Evolutionary conservation across 2,329 filamentous ascomycete species (phyloP).

Genomic region (Microsporum canis): DNA sequence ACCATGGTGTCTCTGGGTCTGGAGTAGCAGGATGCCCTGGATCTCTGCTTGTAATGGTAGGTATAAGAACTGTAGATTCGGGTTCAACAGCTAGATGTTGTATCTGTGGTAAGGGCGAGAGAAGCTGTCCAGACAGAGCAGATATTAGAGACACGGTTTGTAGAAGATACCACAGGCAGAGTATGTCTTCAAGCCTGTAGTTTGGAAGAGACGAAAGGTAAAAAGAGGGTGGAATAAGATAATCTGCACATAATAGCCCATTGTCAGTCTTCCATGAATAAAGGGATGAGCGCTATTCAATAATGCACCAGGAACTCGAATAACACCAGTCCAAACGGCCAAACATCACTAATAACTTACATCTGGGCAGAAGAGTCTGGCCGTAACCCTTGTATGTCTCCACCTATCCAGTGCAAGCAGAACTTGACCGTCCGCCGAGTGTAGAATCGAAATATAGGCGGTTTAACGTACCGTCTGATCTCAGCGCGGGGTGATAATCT

Average conservation of each 20-base stretch:
- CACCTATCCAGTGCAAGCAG: background rate
- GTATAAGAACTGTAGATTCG: background rate
- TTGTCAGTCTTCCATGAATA: background rate
- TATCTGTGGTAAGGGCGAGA: background rate
- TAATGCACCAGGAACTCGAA: background rate
- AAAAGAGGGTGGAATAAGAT: background rate
- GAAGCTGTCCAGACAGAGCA: background rate
- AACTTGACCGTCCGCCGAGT: background rate
- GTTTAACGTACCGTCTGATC: background rate
- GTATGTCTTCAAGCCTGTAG: background rate
- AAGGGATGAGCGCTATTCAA: background rate
- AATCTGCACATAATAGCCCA: background rate
- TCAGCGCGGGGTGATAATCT: background rate
- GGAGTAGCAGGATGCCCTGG: background rate
- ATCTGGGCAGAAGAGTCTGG: background rate
- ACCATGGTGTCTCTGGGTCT: conserved; percentile 25
- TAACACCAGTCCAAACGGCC: background rate
- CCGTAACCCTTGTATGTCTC: background rate
- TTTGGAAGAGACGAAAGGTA: background rate
- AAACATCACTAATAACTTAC: background rate
- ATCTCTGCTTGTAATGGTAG: background rate
- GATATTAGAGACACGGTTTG: background rate
- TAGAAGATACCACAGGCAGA: background rate
- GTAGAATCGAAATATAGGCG: background rate
- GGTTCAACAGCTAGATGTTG: background rate